phyloP scores from a whole-genome alignment of 108 stramenopile genomes.

The Nitzschia inconspicua region DNA sequence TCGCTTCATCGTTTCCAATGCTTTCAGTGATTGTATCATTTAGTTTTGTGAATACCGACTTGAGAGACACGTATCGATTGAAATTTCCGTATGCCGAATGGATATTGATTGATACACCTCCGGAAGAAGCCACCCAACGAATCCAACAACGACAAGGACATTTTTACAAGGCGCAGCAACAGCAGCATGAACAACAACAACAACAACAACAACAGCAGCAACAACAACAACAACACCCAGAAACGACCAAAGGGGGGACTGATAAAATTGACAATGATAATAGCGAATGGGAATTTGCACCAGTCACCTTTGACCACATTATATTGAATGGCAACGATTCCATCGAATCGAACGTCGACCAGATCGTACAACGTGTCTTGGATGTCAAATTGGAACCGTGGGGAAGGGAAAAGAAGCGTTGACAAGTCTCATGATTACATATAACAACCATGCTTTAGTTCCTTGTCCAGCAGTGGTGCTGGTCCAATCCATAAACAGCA shows the following conservation, averaged over 20 bases:
- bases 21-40: constrained; percentile 38
- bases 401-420: too few relatives aligned
- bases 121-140: constrained; percentile 39
- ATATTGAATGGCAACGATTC: constrained; percentile 41
- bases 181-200: neutral
- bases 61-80: constrained; percentile 40
- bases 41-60: constrained; percentile 68
- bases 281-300: constrained; percentile 65
- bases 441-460: too few relatives aligned
- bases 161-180: constrained; percentile 54
- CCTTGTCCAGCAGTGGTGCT: too few relatives aligned
- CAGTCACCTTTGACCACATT: constrained; percentile 46
- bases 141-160: constrained; percentile 58
- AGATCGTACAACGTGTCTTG: constrained; percentile 29
- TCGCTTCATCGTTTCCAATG: too few relatives aligned
- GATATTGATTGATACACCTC: constrained; percentile 53
- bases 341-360: constrained; percentile 36
- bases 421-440: too few relatives aligned
- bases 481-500: too few relatives aligned
- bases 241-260: neutral
- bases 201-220: constrained; percentile 1
- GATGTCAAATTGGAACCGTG: too few relatives aligned
- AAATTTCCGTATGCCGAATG: constrained; percentile 53
- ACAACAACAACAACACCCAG: neutral
- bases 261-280: constrained; percentile 28